Evolutionary conservation across 2,329 filamentous ascomycete genomes (phyloP), one percentile per base, ranked within the genome.

Genomic region (Botrytis paeoniae): DNA sequence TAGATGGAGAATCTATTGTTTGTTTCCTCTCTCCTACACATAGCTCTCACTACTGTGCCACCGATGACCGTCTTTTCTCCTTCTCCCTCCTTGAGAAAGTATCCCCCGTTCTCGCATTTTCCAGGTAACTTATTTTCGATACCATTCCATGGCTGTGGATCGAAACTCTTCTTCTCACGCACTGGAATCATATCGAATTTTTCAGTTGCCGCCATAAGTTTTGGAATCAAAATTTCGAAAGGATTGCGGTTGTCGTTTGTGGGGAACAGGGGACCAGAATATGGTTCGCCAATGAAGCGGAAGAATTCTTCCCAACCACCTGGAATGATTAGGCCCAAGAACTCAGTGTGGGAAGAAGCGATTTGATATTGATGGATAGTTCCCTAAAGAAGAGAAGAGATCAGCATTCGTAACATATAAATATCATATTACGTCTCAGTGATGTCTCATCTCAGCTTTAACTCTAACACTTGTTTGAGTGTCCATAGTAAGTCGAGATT

Each of bases 251-350:
- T 77, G 77, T 89, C 87, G 51, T 81, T 79, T 69, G 87, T 84
- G 1, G 87, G 87, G 25, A 86, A 83, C 29, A 88, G 75, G 1
- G 85, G 76, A 0, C 87, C 86, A 5, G 80, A 75, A 72, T 85
- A 89, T 0, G 85, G 81, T 78, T 89, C 87, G 41, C 84, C 84
- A 12, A 89, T 84, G 77, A 87, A 86, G 68, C 87, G 84, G 81
- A 89, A 89, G 81, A 89, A 89, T 76, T 89, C 87, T 41, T 88
- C 82, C 88, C 87, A 89, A 77, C 87, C 87, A 8, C 86, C 87
- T 0, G 87, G 87, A 0, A 86, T 85, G 41, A 89, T 85, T 5
- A 89, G 79, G 22, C 87, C 86, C 1, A 86, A 80, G 32, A 84
- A 84, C 75, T 89, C 88, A 3, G 86, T 86, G 74, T 89, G 85